Evolutionary conservation across 441 rosid species (phyloP).

Genomic region (Lepidium campestre): DNA sequence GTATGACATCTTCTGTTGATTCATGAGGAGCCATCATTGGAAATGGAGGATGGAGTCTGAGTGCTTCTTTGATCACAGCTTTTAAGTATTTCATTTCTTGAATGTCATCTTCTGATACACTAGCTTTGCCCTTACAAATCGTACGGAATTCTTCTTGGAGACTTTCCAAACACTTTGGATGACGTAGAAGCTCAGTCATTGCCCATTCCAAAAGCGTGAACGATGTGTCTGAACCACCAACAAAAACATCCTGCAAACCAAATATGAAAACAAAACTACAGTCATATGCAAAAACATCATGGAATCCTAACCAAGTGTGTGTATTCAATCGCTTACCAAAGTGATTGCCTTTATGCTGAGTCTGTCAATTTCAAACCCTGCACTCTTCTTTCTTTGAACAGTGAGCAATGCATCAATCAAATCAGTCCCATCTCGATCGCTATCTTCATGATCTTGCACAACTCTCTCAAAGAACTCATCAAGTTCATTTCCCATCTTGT

Average conservation of each 20-base stretch:
- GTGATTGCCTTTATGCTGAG: slow-evolving; percentile 36
- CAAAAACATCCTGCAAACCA: slow-evolving; percentile 15
- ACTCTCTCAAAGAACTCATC: slow-evolving; percentile 38
- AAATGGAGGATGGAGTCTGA: slow-evolving; percentile 17
- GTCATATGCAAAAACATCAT: neutral
- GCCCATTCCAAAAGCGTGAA: slow-evolving; percentile 23
- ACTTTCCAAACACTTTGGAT: neutral
- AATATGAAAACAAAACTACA: neutral
- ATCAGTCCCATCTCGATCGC: neutral
- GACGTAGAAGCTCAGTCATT: slow-evolving; percentile 27
- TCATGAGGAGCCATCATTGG: slow-evolving; percentile 19
- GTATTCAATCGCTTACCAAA: slow-evolving; percentile 31
- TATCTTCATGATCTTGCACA: slow-evolving; percentile 29
- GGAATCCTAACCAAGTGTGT: neutral
- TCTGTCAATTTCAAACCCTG: slow-evolving; percentile 28
- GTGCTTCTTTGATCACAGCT: slow-evolving; percentile 23
- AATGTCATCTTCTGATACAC: slow-evolving; percentile 20
- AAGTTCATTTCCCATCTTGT: slow-evolving; percentile 20
- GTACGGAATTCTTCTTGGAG: slow-evolving; percentile 21
- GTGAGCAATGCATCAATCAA: slow-evolving; percentile 35
- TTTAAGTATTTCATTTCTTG: slow-evolving; percentile 12
- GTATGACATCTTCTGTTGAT: slow-evolving; percentile 11
- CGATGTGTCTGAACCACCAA: slow-evolving; percentile 26
- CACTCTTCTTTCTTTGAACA: slow-evolving; percentile 22
- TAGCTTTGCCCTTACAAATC: neutral